Evolutionary conservation across 2,329 filamentous ascomycete species (phyloP).

Genomic region (Polychaeton citri): DNA sequence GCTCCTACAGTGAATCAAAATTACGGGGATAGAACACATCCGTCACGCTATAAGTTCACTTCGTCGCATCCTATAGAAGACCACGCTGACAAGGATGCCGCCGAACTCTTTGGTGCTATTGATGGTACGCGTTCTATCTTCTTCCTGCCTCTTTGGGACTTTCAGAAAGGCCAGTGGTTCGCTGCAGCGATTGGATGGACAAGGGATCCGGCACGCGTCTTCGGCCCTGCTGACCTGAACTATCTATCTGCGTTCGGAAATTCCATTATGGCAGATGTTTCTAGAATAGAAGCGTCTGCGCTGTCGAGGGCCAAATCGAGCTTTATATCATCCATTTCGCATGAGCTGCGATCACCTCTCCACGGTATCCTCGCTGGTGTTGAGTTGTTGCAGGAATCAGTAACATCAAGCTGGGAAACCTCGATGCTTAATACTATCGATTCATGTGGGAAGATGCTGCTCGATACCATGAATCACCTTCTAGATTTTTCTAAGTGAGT

Average conservation of each 20-base stretch:
- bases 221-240: conserved; percentile 23
- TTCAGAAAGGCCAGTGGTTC: conserved; percentile 31
- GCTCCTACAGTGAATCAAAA: background rate
- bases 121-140: conserved; percentile 28
- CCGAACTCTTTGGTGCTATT: conserved; percentile 6
- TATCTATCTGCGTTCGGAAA: conserved; percentile 28
- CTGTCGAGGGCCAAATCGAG: conserved; percentile 37
- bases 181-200: conserved; percentile 29
- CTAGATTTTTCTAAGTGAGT: conserved; percentile 13
- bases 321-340: conserved; percentile 39
- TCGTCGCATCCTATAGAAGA: background rate
- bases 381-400: conserved; percentile 32
- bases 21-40: background rate
- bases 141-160: conserved; percentile 38
- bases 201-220: conserved; percentile 24
- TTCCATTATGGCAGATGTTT: conserved; percentile 28
- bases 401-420: conserved; percentile 22
- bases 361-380: conserved; percentile 36
- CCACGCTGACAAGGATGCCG: background rate
- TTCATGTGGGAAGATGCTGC: conserved; percentile 32
- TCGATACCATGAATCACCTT: conserved; percentile 18
- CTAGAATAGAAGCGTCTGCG: conserved; percentile 24
- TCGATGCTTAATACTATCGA: conserved; percentile 33
- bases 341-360: conserved; percentile 36
- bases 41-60: background rate